Base-by-base conservation (phyloP, 2,329 filamentous ascomycete genomes). In the Periconia sp. region DNA sequence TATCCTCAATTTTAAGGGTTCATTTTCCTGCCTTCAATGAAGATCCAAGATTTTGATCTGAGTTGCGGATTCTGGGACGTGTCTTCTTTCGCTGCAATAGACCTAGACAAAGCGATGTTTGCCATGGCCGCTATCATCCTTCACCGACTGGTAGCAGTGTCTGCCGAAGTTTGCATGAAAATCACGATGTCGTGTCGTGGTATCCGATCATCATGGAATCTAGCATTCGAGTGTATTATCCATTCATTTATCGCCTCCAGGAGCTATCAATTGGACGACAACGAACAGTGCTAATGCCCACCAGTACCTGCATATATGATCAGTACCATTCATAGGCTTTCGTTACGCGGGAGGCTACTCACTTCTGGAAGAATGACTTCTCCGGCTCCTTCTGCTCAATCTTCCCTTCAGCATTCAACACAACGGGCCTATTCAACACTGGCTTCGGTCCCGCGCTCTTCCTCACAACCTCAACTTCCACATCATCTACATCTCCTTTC, bases 341-440 rank as follows among this genome's bases (percentile, higher is more conserved):
- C 25, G 16, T 16, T 37, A 33, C 21, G 10, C 13, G 16, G 12
- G 26, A 24, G 9, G 28, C 8, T 11, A 68, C 73, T 54, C 52
- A 78, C 75, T 79, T 79, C 54, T 78, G 76, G 50, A 79, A 59
- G 51, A 79, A 78, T 3, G 66, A 68, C 69, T 78, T 78, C 59
- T 79, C 73, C 7, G 68, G 67, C 57, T 75, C 73, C 51, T 73
- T 66, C 15, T 46, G 59, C 4, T 68, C 72, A 36, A 84, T 73
- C 50, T 72, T 74, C 0, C 83, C 83, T 34, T 77, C 73, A 19
- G 79, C 76, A 54, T 81, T 82, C 50, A 81, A 69, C 39, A 80
- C 69, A 36, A 81, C 76, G 1, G 81, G 80, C 33, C 76, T 81
- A 46, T 82, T 78, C 57, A 78, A 51, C 4, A 66, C 58, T 8